phyloP scores from a whole-genome alignment of 1,139 yeast genomes.

The Candida sp. region DNA sequence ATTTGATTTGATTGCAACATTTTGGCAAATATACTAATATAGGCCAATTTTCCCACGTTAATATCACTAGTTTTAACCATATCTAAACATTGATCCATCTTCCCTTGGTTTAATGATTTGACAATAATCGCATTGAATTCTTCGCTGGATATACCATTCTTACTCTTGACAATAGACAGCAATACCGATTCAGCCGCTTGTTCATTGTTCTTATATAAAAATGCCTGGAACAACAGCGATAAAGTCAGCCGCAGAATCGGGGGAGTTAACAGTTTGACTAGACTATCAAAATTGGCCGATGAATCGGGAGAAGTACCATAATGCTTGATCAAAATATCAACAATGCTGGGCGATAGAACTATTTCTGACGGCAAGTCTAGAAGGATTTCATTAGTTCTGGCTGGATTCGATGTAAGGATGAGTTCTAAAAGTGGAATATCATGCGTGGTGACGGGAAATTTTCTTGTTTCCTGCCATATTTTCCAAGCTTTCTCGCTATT shows the following conservation, averaged over 20 bases:
- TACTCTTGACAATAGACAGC: conserved; percentile 26
- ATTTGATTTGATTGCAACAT: conserved; percentile 6
- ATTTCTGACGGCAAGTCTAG: conserved; percentile 2
- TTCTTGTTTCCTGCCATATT: conserved; percentile 7
- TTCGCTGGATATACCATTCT: conserved; percentile 17
- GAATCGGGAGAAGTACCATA: conserved; percentile 11
- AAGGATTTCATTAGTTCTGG: not conserved
- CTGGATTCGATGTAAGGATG: not conserved
- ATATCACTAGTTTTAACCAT: conserved; percentile 19
- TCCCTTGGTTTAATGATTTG: conserved; percentile 22
- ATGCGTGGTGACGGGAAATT: not conserved
- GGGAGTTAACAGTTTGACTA: conserved; percentile 18
- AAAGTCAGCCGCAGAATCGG: conserved; percentile 32
- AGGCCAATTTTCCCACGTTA: conserved; percentile 22
- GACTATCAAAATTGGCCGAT: conserved; percentile 13
- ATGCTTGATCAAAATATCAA: conserved; percentile 12
- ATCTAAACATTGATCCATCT: conserved; percentile 18
- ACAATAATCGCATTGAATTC: conserved; percentile 28
- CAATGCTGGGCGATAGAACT: conserved; percentile 1
- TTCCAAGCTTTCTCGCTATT: conserved; percentile 7
- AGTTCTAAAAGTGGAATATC: not conserved
- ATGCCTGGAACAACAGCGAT: conserved; percentile 31
- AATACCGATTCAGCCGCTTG: conserved; percentile 27
- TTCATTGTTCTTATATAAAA: conserved; percentile 23
- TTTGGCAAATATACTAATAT: conserved; percentile 18